These are phyloP conservation scores for Umbelopsis isabellina DNA, from an alignment of 192 early-diverging fungal species.

Conservation along the genomic window DNA sequence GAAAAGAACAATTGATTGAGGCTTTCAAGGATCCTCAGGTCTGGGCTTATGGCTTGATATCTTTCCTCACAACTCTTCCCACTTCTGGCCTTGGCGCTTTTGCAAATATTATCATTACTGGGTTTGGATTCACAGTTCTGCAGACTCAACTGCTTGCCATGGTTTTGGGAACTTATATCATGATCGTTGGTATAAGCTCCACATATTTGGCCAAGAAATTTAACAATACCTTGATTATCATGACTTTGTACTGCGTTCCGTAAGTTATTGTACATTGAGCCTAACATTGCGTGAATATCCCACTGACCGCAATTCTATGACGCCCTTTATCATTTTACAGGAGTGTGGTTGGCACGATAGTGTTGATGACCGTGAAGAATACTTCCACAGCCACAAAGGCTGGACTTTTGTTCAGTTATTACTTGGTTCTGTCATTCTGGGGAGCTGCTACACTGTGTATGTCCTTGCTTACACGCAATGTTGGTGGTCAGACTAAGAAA, in stretches of 20 bases:
- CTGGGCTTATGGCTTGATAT: conserved; percentile 25
- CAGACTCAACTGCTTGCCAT: conserved; percentile 29
- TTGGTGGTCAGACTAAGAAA: conserved; percentile 32
- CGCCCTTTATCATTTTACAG: neutral
- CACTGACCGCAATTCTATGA: neutral
- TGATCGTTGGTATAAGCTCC: conserved; percentile 15
- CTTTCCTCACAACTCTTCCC: conserved; percentile 24
- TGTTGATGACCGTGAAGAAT: conserved; percentile 29
- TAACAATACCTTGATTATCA: conserved; percentile 19
- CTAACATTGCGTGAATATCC: neutral
- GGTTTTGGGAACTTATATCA: conserved; percentile 26
- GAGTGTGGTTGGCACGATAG: conserved; percentile 26
- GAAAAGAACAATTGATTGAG: conserved; percentile 28
- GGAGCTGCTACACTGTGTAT: conserved; percentile 21
- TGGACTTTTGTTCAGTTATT: conserved; percentile 23
- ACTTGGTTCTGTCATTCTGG: conserved; percentile 29
- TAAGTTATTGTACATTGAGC: neutral
- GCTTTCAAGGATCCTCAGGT: conserved; percentile 24
- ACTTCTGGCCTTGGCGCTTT: conserved; percentile 27
- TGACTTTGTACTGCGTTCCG: conserved; percentile 26
- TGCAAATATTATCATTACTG: conserved; percentile 26
- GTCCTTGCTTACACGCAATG: conserved; percentile 28
- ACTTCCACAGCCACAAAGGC: conserved; percentile 19
- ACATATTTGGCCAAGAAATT: conserved; percentile 23
- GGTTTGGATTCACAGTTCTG: conserved; percentile 26